These are phyloP conservation scores for Metroxylon sagu DNA, from an alignment of 176 grass and related monocot genomes.

Conservation along the genomic window DNA sequence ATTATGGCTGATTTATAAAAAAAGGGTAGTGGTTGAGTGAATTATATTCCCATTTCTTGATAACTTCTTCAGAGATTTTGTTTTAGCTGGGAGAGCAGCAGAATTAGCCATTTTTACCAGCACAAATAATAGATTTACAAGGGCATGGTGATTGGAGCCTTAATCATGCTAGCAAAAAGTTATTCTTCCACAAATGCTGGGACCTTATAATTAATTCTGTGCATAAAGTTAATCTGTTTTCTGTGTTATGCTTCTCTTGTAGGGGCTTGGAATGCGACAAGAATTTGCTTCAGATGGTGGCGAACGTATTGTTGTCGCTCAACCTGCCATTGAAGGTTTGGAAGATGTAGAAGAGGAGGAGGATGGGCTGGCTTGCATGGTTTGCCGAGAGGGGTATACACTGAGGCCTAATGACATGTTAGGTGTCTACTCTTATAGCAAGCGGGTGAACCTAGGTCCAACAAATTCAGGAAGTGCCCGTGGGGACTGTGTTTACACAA, in stretches of 20 bases:
- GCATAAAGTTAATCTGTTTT: conserved; percentile 6
- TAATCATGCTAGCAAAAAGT: background rate
- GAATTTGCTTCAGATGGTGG: conserved; percentile 85
- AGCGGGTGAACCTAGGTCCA: conserved; percentile 76
- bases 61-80: too few relatives aligned
- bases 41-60: too few relatives aligned
- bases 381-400: conserved; percentile 93
- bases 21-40: too few relatives aligned
- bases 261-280: conserved; percentile 86
- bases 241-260: conserved; percentile 12
- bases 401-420: conserved; percentile 86
- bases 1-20: too few relatives aligned
- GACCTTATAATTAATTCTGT: too few relatives aligned
- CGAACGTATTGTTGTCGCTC: conserved; percentile 82
- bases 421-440: conserved; percentile 85
- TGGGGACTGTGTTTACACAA: conserved; percentile 91
- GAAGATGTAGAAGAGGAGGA: conserved; percentile 95
- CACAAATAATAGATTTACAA: too few relatives aligned
- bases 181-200: background rate
- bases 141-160: too few relatives aligned
- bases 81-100: too few relatives aligned
- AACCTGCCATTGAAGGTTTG: conserved; percentile 83
- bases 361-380: conserved; percentile 88
- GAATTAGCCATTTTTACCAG: too few relatives aligned
- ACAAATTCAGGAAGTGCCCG: conserved; percentile 54